These are phyloP conservation scores for Neopestalotiopsis clavispora DNA, from an alignment of 2,329 filamentous ascomycete species.

Conservation along the genomic window DNA sequence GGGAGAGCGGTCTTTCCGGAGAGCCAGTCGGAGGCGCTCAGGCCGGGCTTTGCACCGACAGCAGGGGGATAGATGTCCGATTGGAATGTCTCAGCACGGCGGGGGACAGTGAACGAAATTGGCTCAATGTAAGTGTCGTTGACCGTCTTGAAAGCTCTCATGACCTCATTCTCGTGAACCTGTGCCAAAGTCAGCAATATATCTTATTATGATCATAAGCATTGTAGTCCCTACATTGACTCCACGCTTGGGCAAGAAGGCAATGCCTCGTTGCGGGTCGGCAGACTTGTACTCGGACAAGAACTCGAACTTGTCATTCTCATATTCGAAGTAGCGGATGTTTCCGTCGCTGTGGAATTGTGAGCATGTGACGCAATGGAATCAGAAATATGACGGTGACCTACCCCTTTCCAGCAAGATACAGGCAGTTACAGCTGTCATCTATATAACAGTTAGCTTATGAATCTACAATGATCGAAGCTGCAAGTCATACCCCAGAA, in stretches of 20 bases:
- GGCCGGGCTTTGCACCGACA: slow-evolving; percentile 77
- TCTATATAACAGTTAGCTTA: slow-evolving; percentile 52
- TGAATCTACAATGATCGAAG: slow-evolving; percentile 26
- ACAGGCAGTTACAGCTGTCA: slow-evolving; percentile 92
- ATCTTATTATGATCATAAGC: not conserved
- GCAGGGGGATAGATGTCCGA: slow-evolving; percentile 95
- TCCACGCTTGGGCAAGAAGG: slow-evolving; percentile 92
- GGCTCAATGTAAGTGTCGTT: slow-evolving; percentile 95
- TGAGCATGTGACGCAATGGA: slow-evolving; percentile 13
- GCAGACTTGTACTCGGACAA: slow-evolving; percentile 96
- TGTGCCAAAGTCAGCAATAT: slow-evolving; percentile 33
- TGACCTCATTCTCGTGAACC: slow-evolving; percentile 95
- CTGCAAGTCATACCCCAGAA: slow-evolving; percentile 75
- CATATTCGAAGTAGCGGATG: slow-evolving; percentile 98
- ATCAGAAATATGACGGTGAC: slow-evolving; percentile 36
- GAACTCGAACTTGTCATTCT: slow-evolving; percentile 98
- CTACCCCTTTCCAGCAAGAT: slow-evolving; percentile 95
- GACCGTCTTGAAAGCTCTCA: slow-evolving; percentile 96
- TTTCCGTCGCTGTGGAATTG: slow-evolving; percentile 78
- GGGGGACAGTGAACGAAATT: slow-evolving; percentile 95
- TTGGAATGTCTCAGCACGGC: slow-evolving; percentile 93
- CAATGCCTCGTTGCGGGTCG: slow-evolving; percentile 92
- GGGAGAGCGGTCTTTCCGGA: slow-evolving; percentile 83
- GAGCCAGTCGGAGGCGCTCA: slow-evolving; percentile 84
- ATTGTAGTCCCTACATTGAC: slow-evolving; percentile 70